Base-by-base conservation (phyloP, 1,284 basidiomycete genomes). In the Chalciporus piperatoides region DNA sequence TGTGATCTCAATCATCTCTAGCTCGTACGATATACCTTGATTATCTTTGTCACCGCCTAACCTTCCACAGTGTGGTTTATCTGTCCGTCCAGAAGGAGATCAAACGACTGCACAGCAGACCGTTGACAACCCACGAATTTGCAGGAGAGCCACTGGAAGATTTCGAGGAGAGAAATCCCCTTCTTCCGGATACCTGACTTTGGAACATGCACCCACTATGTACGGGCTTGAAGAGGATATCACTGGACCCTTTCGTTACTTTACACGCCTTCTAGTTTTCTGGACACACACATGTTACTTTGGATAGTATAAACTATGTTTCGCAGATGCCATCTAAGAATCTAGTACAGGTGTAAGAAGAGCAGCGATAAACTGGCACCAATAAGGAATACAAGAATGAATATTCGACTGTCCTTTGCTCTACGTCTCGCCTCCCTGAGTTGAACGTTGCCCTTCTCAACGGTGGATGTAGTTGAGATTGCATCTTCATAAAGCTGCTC, bases 401-500 rank as follows among this genome's bases (percentile, higher is more conserved):
- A 93, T 58, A 90, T 76, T 64, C 92, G 76, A 42, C 90, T 82
- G 60, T 93, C 90, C 59, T 88, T 82, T 46, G 86, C 89, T 46
- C 90, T 76, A 64, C 90, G 76, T 61, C 81, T 81, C 25, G 93
- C 92, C 69, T 92, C 89, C 60, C 79, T 81, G 46, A 97, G 75
- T 69, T 97, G 90, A 41, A 79, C 75, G 60, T 96, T 96, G 17
- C 92, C 92, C 65, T 86, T 87, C 58, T 90, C 86, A 38, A 96
- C 86, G 45, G 84, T 87, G 8, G 82, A 82, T 7, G 87, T 88
- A 9, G 90, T 89, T 2, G 84, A 80, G 50, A 95, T 84, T 1
- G 90, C 91, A 64, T 97, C 93, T 57, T 94, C 90, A 63, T 90
- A 90, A 49, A 97, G 71, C 65, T 90, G 85, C 61, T 93, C 90